Evolutionary conservation across 768 basidiomycete genomes (phyloP), one percentile per base, ranked within the genome.

Genomic region (Tulasnella sp.): DNA sequence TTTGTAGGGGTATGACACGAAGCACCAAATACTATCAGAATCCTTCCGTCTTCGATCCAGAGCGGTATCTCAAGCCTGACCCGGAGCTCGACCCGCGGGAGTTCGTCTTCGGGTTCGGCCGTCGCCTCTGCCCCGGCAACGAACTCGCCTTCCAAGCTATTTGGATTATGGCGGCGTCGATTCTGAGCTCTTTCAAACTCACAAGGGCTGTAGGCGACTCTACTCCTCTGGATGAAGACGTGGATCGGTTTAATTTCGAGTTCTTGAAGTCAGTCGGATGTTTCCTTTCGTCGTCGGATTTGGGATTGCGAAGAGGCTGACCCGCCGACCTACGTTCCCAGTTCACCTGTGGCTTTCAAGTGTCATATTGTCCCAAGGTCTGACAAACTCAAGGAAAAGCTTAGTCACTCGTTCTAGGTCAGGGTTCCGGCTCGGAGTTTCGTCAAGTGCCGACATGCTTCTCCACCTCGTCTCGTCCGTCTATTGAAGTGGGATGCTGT

Each of bases 11-110:
- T n/a, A 24, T 54, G 24, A 3, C 54, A 8, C 54, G 24, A 54
- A 54, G 24, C 54, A 24, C 24, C 24, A n/a, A 54, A n/a, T 54
- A n/a, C 24, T 54, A 54, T 7, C 54, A 54, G 11, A 54, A 54
- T n/a, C 80, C 81, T 22, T 34, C 22, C 22, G 16, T 18, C 18
- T 81, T 81, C 42, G 44, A 72, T 40, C 81, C 81, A 11, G 80
- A 81, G 22, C 81, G 81, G 16, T 81, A 46, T 46, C 31, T 77
- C 12, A 58, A 64, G 12, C 14, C 50, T 54, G 31, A n/a, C 1
- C 76, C 76, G 8, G 46, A 44, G 37, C 42, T 77, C 76, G 54
- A 77, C 54, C 76, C 76, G 11, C 31, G 44, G 16, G 44, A 46
- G 28, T 77, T 50, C 76, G 54, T 46, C 24, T 60, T 77, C 31